A percentile compares a stretch with the other conserved stretches of the same genome.
Evolutionary conservation across 2,329 filamentous ascomycete genomes (phyloP).

Genomic region (Colletotrichum euphorbiae): DNA sequence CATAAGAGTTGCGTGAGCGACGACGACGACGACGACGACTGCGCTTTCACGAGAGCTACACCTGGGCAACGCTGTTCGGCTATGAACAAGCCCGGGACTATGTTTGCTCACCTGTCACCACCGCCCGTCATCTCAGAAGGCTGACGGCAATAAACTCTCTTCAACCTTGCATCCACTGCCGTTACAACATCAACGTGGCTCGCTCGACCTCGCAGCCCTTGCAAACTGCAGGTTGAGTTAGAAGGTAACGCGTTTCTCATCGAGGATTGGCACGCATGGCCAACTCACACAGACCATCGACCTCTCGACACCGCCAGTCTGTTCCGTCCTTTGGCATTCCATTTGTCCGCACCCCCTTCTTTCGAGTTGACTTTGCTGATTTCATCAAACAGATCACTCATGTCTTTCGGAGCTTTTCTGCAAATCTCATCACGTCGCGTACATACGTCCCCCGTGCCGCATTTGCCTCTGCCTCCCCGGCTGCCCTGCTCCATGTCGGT

Average conservation of each 20-base stretch:
- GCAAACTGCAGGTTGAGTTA: not conserved
- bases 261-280: constrained; percentile 10
- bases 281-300: not conserved
- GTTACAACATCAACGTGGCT: not conserved
- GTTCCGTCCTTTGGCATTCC: not conserved
- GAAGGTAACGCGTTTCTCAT: not conserved
- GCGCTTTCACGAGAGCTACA: constrained; percentile 1
- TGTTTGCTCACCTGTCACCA: constrained; percentile 27
- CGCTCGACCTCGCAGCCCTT: not conserved
- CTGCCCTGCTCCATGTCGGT: constrained; percentile 16
- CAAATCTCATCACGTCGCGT: constrained; percentile 30
- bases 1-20: not conserved
- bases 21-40: constrained; percentile 5
- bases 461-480: constrained; percentile 19
- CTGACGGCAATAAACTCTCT: constrained; percentile 25
- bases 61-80: not conserved
- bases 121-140: constrained; percentile 25
- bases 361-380: constrained; percentile 22
- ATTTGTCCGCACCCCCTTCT: constrained; percentile 7
- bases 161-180: constrained; percentile 15
- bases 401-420: constrained; percentile 33
- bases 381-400: constrained; percentile 26
- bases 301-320: constrained; percentile 10
- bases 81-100: constrained; percentile 8
- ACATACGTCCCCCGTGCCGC: not conserved